Base-by-base conservation (phyloP, 2,329 filamentous ascomycete species). In the Alternaria atra region DNA sequence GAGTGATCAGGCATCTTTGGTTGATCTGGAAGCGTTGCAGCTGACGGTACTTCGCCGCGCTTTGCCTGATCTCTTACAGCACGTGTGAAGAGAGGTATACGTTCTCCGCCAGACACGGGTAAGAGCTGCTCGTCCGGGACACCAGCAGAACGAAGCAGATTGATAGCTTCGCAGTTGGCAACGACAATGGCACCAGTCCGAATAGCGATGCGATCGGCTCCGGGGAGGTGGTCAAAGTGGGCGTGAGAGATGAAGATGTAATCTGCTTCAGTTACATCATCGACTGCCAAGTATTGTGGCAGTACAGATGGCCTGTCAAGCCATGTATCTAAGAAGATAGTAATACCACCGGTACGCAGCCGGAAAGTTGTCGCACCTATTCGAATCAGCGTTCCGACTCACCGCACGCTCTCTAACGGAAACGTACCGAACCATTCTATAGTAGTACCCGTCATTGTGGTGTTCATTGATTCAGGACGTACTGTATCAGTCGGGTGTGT, bases 231-330 rank as follows among this genome's bases (percentile, higher is more conserved):
- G 17, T 60, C 57, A 30, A 60, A 60, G 20, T 60, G 57, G 6
- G 57, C 57, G 35, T 60, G 57, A 15, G 57, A 60, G 25, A 60
- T 60, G 29, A 60, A 60, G 20, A 60, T 60, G 43, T 60, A 60
- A 29, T 60, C 57, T 17, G 57, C 51, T 32, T 60, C 43, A 13
- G 27, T 39, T 13, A 60, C 61, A 40, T 60, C 47, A 7, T 47
- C 37, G 3, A 60, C 39, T 2, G 52, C 58, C 20, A 60, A 25
- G 15, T 47, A 30, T 8, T 44, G 13, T 8, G 39, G 46, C 32
- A 60, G 15, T 3, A 42, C 32, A 13, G 44, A 43, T 9, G 58
- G 58, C 32, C 25, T 27, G 25, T 60, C 58, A 4, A 60, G 58
- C 58, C 58, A 60, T 12, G 58, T 55, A 25, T 60, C 58, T n/a